Conservation (phyloP, 192 early-diverging fungal genomes). For the Backusella mclennaniae region DNA sequence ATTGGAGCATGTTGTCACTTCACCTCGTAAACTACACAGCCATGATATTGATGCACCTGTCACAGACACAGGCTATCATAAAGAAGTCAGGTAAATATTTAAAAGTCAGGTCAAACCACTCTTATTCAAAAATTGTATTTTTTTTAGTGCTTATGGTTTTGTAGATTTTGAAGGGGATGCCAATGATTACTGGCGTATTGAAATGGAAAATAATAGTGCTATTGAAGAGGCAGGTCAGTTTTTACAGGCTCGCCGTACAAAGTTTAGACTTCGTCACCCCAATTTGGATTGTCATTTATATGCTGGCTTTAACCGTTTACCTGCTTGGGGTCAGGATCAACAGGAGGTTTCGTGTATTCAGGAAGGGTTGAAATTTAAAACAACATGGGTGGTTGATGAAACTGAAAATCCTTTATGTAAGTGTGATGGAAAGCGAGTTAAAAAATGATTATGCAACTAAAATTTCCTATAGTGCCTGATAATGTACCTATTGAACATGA, state of each 20-base stretch:
- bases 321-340: conserved; percentile 92
- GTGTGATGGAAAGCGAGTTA: conserved; percentile 1
- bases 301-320: conserved; percentile 76
- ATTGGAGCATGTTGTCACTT: conserved; percentile 64
- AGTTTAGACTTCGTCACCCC: conserved; percentile 75
- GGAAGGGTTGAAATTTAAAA: conserved; percentile 62
- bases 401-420: conserved; percentile 48
- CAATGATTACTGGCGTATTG: conserved; percentile 91
- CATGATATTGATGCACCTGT: conserved; percentile 69
- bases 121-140: not conserved
- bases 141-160: conserved; percentile 62
- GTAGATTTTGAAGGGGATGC: conserved; percentile 76
- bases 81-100: conserved; percentile 57
- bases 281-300: conserved; percentile 79
- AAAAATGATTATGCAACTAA: not conserved
- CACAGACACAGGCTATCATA: conserved; percentile 69
- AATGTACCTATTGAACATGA: conserved; percentile 58
- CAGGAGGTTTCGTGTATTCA: conserved; percentile 95
- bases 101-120: not conserved
- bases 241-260: conserved; percentile 60
- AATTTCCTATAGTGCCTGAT: conserved; percentile 48
- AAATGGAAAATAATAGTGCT: conserved; percentile 61
- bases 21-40: conserved; percentile 63
- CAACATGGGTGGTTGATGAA: conserved; percentile 79
- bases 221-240: conserved; percentile 47